Percentiles rank a stretch among this genome's conserved stretches.
Evolutionary conservation across 192 early-diverging fungal genomes (phyloP).

Genomic region (Gonapodya prolifera): DNA sequence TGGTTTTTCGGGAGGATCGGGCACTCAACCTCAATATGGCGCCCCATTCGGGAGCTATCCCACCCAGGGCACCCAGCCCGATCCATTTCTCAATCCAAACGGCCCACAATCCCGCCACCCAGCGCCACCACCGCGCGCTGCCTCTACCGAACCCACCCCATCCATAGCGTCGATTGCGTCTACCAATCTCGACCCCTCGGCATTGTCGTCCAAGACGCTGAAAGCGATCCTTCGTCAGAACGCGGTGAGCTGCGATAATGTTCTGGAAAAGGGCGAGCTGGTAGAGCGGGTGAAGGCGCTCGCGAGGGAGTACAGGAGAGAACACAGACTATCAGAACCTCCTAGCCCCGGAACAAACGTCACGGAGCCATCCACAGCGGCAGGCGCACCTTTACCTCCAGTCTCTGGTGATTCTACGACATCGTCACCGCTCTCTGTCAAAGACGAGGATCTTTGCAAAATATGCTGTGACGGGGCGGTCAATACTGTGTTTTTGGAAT

Average conservation of each 20-base stretch:
- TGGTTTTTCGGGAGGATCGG: too few species aligned
- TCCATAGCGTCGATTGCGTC: conserved; percentile 16
- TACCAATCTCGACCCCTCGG: conserved; percentile 29
- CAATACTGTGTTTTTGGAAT: conserved; percentile 76
- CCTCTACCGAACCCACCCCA: conserved; percentile 7
- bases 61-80: background rate
- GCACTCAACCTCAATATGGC: too few species aligned
- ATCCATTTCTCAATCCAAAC: background rate
- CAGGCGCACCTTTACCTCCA: background rate
- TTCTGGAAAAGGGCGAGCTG: conserved; percentile 67
- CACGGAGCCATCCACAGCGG: too few species aligned
- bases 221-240: conserved; percentile 50
- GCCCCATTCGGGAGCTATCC: background rate
- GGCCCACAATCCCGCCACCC: conserved; percentile 1
- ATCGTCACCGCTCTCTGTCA: background rate
- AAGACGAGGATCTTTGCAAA: conserved; percentile 38
- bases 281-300: conserved; percentile 36
- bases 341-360: too few species aligned
- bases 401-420: too few species aligned
- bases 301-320: background rate
- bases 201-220: conserved; percentile 52
- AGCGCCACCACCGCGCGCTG: conserved; percentile 1
- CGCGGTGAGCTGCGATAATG: conserved; percentile 48
- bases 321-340: background rate
- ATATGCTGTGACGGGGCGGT: conserved; percentile 68